These are phyloP conservation scores for Paramecium sonneborni DNA, from an alignment of 73 alveolate species.

Conservation along the genomic window DNA sequence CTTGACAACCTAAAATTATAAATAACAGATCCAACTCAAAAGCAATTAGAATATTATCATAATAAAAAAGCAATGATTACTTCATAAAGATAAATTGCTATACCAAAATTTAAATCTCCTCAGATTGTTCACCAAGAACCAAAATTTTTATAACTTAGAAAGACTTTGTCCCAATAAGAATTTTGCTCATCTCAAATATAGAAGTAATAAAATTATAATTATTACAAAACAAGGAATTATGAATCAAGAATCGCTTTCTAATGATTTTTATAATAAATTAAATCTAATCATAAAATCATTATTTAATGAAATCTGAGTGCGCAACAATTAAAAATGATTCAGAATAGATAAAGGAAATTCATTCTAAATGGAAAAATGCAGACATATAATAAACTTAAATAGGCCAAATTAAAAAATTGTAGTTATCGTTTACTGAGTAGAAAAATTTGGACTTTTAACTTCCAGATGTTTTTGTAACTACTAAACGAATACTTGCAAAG, in stretches of 20 bases:
- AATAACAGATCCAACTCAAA: not conserved
- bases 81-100: not conserved
- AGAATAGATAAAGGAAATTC: not conserved
- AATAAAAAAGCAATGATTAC: not conserved
- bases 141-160: not conserved
- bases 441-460: not conserved
- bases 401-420: not conserved
- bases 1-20: constrained; percentile 4
- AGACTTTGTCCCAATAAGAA: not conserved
- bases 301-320: not conserved
- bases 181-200: not conserved
- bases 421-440: not conserved
- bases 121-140: not conserved
- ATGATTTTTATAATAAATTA: not conserved
- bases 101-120: not conserved
- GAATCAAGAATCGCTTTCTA: not conserved
- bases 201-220: not conserved
- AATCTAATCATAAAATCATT: not conserved
- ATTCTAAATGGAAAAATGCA: not conserved
- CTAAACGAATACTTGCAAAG: not conserved
- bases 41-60: not conserved
- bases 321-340: not conserved
- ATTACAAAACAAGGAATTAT: not conserved
- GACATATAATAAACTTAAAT: not conserved
- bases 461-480: constrained; percentile 4